Percentiles rank a stretch among this genome's conserved stretches.
Evolutionary conservation across 148 eudicot species (phyloP).

Genomic region (Heliosperma pusillum): DNA sequence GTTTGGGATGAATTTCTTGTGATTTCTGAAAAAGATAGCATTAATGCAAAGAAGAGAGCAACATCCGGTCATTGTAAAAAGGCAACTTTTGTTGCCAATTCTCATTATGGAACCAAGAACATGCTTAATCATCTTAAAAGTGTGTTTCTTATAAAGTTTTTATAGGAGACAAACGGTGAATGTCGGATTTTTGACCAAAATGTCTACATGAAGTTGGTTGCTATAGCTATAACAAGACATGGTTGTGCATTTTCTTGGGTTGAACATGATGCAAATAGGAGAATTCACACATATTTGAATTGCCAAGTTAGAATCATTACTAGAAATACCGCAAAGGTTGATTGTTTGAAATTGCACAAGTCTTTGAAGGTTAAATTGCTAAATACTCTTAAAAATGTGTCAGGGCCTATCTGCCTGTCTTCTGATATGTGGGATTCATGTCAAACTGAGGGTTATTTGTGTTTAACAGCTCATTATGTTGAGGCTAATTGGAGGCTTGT

Average conservation of each 20-base stretch:
- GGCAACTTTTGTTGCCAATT: not conserved
- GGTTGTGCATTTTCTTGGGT: constrained; percentile 16
- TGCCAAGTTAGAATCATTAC: not conserved
- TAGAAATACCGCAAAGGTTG: constrained; percentile 14
- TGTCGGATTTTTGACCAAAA: not conserved
- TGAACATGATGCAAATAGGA: constrained; percentile 15
- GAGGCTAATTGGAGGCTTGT: constrained; percentile 11
- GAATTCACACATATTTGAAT: constrained; percentile 8
- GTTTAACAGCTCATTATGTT: constrained; percentile 18
- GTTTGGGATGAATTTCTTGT: not conserved
- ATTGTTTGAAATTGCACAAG: constrained; percentile 5
- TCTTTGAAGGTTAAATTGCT: not conserved
- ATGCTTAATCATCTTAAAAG: not conserved
- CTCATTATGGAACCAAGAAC: not conserved
- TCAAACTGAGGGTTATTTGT: constrained; percentile 19
- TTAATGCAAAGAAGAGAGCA: not conserved
- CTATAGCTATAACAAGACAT: constrained; percentile 10
- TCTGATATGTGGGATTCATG: constrained; percentile 23
- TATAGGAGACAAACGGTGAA: not conserved
- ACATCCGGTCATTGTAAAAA: not conserved
- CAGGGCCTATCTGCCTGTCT: constrained; percentile 19
- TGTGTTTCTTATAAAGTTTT: not conserved
- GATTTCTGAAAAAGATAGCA: not conserved
- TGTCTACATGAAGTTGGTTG: constrained; percentile 9
- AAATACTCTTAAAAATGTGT: constrained; percentile 5